Conservation (phyloP, 1,284 basidiomycete species). For the Cerrena zonata region DNA sequence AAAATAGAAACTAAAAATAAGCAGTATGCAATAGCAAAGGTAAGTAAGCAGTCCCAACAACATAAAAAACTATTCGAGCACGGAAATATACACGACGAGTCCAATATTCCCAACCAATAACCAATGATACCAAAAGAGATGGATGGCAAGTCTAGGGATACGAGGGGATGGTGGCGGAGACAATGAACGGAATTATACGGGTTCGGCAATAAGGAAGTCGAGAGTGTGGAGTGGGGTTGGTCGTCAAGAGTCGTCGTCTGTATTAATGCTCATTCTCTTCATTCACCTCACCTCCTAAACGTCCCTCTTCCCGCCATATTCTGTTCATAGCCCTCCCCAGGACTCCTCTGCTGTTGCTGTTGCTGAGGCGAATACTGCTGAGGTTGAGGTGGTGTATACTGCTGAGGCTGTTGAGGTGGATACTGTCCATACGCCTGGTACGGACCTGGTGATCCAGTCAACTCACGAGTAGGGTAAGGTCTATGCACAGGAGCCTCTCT, state of each 20-base stretch:
- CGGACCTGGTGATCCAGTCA: conserved; percentile 6
- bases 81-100: neutral
- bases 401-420: conserved; percentile 21
- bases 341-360: conserved; percentile 6
- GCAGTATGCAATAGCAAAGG: neutral
- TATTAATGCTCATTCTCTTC: too few relatives aligned
- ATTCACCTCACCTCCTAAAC: conserved; percentile 9
- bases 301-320: conserved; percentile 18
- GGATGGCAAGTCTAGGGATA: neutral
- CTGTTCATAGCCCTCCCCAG: conserved; percentile 12
- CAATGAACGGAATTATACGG: neutral
- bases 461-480: conserved; percentile 14
- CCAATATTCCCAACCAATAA: neutral
- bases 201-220: neutral
- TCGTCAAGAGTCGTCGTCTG: too few relatives aligned
- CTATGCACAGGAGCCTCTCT: conserved; percentile 28
- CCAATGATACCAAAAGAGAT: neutral
- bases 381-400: conserved; percentile 30
- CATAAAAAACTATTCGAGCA: neutral
- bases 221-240: neutral
- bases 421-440: conserved; percentile 1
- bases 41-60: neutral
- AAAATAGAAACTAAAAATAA: neutral
- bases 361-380: conserved; percentile 25
- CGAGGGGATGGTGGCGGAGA: neutral